These are phyloP conservation scores for Eimeria necatrix DNA, from an alignment of 169 alveolate genomes.

Conservation along the genomic window DNA sequence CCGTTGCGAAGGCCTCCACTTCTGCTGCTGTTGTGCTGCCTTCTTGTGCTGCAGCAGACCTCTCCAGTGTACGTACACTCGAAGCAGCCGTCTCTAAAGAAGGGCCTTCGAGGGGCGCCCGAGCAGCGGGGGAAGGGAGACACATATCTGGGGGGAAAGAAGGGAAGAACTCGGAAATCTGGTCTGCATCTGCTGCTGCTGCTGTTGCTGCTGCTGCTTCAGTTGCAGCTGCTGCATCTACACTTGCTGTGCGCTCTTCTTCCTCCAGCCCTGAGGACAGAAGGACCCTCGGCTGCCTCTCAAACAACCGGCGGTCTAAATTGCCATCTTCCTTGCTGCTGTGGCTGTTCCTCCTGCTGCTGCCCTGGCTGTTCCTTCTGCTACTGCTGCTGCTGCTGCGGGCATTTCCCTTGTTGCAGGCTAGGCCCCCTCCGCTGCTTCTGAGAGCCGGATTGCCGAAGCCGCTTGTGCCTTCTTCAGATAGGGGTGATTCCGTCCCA, in stretches of 20 bases:
- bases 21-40: conserved; percentile 61
- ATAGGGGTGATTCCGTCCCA: not conserved
- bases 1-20: not conserved
- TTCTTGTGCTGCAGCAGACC: conserved; percentile 46
- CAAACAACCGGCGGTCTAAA: not conserved
- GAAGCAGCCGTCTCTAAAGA: not conserved
- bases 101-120: not conserved
- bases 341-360: not conserved
- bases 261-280: conserved; percentile 18
- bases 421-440: not conserved
- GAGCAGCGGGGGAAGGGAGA: conserved; percentile 8
- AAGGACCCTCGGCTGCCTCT: not conserved
- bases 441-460: not conserved
- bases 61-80: conserved; percentile 53
- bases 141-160: conserved; percentile 50
- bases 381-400: conserved; percentile 42
- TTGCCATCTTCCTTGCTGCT: not conserved
- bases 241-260: conserved; percentile 57
- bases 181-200: conserved; percentile 9
- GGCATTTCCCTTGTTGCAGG: not conserved
- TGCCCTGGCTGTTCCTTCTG: conserved; percentile 12
- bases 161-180: conserved; percentile 31
- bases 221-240: conserved; percentile 57
- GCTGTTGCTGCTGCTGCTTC: conserved; percentile 44
- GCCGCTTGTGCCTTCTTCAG: not conserved